phyloP scores from a whole-genome alignment of 1,284 basidiomycete genomes.

The Pterula multifida region DNA sequence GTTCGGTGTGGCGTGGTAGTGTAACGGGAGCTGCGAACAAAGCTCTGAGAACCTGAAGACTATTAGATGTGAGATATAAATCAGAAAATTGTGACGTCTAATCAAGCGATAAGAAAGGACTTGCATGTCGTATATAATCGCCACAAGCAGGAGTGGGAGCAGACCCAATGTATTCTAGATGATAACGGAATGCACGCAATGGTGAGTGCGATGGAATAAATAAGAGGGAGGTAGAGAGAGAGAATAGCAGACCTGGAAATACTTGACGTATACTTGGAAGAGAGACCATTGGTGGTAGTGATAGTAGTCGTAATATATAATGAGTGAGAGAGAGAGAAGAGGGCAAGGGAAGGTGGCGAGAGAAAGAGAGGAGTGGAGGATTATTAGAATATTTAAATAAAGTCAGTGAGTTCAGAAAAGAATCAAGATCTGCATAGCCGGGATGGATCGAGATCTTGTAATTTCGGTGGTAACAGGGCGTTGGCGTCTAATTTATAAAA shows the following conservation, averaged over 20 bases:
- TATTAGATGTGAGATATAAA: no score
- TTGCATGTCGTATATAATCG: background rate
- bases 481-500: no score
- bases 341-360: no score
- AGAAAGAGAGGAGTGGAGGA: conserved; percentile 5
- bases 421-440: conserved; percentile 1
- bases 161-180: background rate
- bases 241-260: background rate
- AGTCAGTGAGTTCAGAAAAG: conserved; percentile 16
- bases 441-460: background rate
- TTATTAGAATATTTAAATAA: conserved; percentile 10
- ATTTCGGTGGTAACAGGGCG: no score
- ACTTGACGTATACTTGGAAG: background rate
- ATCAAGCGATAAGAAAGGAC: no score
- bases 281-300: conserved; percentile 7
- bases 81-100: no score
- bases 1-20: background rate
- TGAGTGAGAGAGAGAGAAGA: conserved; percentile 7
- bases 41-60: background rate
- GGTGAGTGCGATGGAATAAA: background rate
- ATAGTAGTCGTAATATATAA: conserved; percentile 7
- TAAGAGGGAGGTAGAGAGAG: background rate
- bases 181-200: no score
- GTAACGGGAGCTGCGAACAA: background rate
- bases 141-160: background rate